Conservation (phyloP, 306 rosid genomes). For the Vigna hirtella region DNA sequence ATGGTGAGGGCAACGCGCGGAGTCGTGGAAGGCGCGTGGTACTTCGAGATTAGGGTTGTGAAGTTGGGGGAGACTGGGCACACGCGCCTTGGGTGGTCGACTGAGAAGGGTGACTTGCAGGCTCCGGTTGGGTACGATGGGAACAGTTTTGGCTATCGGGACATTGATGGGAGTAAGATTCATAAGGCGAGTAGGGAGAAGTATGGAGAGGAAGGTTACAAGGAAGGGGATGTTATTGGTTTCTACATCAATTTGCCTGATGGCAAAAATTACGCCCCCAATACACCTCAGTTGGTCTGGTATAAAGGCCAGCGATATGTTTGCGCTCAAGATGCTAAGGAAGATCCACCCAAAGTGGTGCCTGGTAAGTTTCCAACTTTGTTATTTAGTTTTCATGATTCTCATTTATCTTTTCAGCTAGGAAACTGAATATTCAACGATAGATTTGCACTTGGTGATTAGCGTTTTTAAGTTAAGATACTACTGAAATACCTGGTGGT, state of each 20-base stretch:
- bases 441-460: constrained; percentile 18
- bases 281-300: constrained; percentile 72
- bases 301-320: constrained; percentile 89
- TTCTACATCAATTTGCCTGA: constrained; percentile 85
- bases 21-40: constrained; percentile 92
- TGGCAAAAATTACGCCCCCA: constrained; percentile 77
- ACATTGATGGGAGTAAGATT: constrained; percentile 94
- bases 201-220: constrained; percentile 92
- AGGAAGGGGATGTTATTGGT: constrained; percentile 93
- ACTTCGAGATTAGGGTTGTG: constrained; percentile 80
- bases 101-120: constrained; percentile 93
- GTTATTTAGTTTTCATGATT: neutral
- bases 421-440: neutral
- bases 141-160: constrained; percentile 88
- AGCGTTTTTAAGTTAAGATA: neutral
- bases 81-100: constrained; percentile 91
- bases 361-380: constrained; percentile 65
- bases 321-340: constrained; percentile 70
- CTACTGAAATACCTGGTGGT: constrained; percentile 11
- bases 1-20: constrained; percentile 97
- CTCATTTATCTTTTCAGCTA: neutral
- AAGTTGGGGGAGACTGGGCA: constrained; percentile 83
- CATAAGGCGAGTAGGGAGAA: constrained; percentile 91
- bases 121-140: constrained; percentile 96
- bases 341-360: constrained; percentile 77